A percentile compares a stretch with the other conserved stretches of the same genome.
Evolutionary conservation across 441 rosid genomes (phyloP).

Genomic region (Populus trichocarpa): DNA sequence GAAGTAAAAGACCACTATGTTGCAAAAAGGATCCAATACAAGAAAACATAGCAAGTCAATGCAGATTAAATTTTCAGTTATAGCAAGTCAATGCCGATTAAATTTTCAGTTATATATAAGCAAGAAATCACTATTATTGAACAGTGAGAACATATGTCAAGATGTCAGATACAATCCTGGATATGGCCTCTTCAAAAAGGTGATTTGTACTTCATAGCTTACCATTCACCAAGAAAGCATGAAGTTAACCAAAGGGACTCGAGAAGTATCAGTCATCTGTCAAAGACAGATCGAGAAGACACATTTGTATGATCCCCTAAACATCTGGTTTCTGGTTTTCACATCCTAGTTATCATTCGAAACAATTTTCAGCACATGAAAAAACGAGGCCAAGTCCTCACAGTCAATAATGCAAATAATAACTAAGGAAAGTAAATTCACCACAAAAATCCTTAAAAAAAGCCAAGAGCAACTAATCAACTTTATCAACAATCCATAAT

Average conservation of each 20-base stretch:
- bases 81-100: neutral
- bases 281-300: neutral
- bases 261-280: neutral
- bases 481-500: neutral
- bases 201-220: neutral
- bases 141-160: neutral
- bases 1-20: neutral
- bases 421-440: neutral
- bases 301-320: neutral
- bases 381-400: neutral
- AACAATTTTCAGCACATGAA: neutral
- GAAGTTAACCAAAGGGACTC: neutral
- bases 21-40: neutral
- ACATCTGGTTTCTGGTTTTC: neutral
- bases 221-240: neutral
- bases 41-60: neutral
- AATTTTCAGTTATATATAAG: neutral
- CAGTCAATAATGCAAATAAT: neutral
- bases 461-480: neutral
- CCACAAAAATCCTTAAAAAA: neutral
- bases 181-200: neutral
- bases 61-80: neutral
- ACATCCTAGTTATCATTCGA: neutral
- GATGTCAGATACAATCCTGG: neutral
- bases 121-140: neutral